Evolutionary conservation across 768 basidiomycete species (phyloP).

Genomic region (Sporobolomyces roseus): DNA sequence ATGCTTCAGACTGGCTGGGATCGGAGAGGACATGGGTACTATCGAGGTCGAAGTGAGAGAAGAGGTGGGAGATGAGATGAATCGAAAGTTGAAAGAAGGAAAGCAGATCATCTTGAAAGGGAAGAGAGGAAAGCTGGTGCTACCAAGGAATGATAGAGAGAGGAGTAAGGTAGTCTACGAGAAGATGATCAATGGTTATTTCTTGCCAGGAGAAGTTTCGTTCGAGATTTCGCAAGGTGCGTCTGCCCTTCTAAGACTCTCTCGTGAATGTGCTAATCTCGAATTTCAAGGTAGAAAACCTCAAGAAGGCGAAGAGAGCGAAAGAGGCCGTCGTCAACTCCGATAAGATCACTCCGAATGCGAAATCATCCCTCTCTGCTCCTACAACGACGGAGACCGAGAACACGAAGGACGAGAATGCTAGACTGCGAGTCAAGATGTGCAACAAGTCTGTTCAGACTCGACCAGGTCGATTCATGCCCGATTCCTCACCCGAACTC

Average conservation of each 20-base stretch:
- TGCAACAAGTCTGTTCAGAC: not conserved
- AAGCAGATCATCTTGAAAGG: conserved; percentile 2
- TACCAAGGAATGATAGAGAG: not conserved
- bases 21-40: no score
- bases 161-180: conserved; percentile 10
- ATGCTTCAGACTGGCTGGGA: no score
- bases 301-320: no score
- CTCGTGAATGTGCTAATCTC: no score
- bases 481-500: not conserved
- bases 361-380: no score
- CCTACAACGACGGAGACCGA: no score
- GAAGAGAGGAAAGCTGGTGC: not conserved
- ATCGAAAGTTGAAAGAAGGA: not conserved
- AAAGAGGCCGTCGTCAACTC: no score
- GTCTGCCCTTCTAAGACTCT: no score
- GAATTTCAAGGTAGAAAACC: no score
- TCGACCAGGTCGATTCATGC: not conserved
- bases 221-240: conserved; percentile 5
- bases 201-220: not conserved
- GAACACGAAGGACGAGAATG: no score
- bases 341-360: not conserved
- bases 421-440: no score
- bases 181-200: conserved; percentile 1
- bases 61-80: not conserved
- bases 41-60: conserved; percentile 14